phyloP scores from a whole-genome alignment of 139 green algal genomes.

The Tetraselmis striata region DNA sequence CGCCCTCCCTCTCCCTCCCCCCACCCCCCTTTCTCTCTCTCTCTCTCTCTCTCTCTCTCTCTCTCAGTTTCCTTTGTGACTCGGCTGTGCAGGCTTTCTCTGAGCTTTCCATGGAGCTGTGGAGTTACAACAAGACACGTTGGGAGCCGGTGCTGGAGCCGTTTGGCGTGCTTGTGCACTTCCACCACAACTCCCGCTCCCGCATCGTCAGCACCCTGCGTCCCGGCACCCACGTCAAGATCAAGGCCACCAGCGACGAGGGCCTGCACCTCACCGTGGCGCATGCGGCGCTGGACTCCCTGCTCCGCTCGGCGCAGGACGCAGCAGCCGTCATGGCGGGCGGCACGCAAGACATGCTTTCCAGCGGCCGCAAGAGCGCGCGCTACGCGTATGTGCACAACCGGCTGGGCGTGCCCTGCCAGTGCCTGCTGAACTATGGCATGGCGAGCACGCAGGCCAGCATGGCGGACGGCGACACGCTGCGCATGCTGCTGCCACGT shows the following conservation, averaged over 20 bases:
- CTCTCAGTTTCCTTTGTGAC: too few relatives aligned
- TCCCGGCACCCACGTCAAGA: slow-evolving; percentile 32
- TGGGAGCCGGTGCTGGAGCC: slow-evolving; percentile 89
- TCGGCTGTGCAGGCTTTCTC: slow-evolving; percentile 42
- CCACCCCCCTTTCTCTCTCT: too few relatives aligned
- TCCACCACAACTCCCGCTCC: slow-evolving; percentile 27
- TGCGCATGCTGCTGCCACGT: background rate
- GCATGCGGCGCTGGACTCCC: slow-evolving; percentile 28
- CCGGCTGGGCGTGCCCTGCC: slow-evolving; percentile 41
- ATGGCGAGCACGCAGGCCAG: background rate
- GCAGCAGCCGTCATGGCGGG: background rate
- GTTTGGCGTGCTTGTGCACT: slow-evolving; percentile 58
- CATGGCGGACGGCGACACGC: background rate
- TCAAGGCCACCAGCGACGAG: slow-evolving; percentile 45
- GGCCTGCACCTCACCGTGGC: slow-evolving; percentile 45
- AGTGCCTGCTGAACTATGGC: slow-evolving; percentile 64
- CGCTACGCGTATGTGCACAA: slow-evolving; percentile 49
- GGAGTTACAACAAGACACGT: slow-evolving; percentile 49
- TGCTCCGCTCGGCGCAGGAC: slow-evolving; percentile 38
- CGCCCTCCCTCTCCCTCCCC: too few relatives aligned
- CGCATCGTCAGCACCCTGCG: background rate
- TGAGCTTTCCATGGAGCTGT: slow-evolving; percentile 38
- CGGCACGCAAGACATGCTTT: background rate
- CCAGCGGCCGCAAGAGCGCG: slow-evolving; percentile 10
- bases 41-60: too few relatives aligned